phyloP scores from a whole-genome alignment of 2,329 filamentous ascomycete genomes.

The Penicillium crustosum region DNA sequence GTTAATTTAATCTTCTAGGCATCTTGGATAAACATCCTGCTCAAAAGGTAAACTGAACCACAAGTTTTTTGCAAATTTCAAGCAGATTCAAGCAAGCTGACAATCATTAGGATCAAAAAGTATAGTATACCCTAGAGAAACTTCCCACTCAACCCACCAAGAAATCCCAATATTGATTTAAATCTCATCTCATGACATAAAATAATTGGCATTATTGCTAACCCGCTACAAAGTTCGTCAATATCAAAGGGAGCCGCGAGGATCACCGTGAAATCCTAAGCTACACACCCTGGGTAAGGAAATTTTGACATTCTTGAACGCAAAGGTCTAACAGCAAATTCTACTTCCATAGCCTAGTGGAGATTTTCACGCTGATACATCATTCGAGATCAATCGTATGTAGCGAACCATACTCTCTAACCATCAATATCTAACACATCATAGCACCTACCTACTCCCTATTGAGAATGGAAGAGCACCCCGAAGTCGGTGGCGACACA shows the following conservation, averaged over 20 bases:
- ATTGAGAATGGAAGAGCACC: slow-evolving; percentile 54
- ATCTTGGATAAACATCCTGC: slow-evolving; percentile 12
- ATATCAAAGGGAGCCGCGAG: slow-evolving; percentile 48
- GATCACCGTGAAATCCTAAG: slow-evolving; percentile 48
- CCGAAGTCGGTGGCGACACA: slow-evolving; percentile 50
- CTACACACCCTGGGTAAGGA: slow-evolving; percentile 48
- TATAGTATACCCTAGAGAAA: not conserved
- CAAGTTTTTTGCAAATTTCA: fast-evolving
- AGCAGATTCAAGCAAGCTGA: not conserved
- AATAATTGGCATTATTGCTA: not conserved
- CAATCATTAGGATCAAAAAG: slow-evolving; percentile 3
- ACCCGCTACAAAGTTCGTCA: slow-evolving; percentile 35
- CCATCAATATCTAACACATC: not conserved
- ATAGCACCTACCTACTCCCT: slow-evolving; percentile 51
- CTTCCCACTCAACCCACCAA: not conserved
- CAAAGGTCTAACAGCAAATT: not conserved
- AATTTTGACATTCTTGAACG: not conserved
- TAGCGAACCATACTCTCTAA: not conserved
- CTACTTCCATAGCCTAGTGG: slow-evolving; percentile 33
- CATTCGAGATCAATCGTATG: slow-evolving; percentile 51
- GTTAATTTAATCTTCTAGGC: not conserved
- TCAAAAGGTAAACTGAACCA: slow-evolving; percentile 3
- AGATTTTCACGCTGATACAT: slow-evolving; percentile 54
- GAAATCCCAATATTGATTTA: too few relatives aligned
- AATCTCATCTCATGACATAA: not conserved